Percentiles rank a stretch among this genome's conserved stretches.
Conservation (phyloP, 805 yeast genomes). For the Schwanniomyces sp. region DNA sequence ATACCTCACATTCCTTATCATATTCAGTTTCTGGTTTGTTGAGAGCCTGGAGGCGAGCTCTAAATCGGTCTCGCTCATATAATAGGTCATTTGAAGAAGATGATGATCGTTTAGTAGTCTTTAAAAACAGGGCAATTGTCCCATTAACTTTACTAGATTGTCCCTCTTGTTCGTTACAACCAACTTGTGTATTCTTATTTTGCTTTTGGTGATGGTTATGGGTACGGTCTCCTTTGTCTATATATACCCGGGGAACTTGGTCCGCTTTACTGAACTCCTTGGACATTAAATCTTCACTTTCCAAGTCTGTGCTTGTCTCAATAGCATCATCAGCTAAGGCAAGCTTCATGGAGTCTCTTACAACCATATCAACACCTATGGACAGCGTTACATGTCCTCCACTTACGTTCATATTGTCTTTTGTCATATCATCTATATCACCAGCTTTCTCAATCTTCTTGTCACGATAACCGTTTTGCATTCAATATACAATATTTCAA, state of each 20-base stretch:
- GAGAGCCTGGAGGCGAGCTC: slow-evolving; percentile 37
- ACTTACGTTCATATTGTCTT: background rate
- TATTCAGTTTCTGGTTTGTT: slow-evolving; percentile 13
- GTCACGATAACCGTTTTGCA: background rate
- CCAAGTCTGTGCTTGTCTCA: background rate
- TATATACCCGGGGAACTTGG: background rate
- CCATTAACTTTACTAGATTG: background rate
- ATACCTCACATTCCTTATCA: slow-evolving; percentile 28
- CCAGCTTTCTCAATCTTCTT: background rate
- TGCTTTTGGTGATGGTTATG: background rate
- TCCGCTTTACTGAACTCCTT: background rate
- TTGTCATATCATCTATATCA: background rate
- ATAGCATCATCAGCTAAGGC: background rate
- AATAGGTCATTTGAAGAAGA: slow-evolving; percentile 40
- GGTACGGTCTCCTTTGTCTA: background rate
- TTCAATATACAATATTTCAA: background rate
- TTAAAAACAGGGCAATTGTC: background rate
- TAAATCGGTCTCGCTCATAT: slow-evolving; percentile 41
- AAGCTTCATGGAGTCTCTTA: background rate
- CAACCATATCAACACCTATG: background rate
- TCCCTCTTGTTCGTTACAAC: background rate
- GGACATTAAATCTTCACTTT: background rate
- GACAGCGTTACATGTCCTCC: background rate
- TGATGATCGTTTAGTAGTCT: slow-evolving; percentile 32
- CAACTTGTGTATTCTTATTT: no score